Conservation (phyloP, 2,329 filamentous ascomycete genomes). For the Chaetomium strumarium region DNA sequence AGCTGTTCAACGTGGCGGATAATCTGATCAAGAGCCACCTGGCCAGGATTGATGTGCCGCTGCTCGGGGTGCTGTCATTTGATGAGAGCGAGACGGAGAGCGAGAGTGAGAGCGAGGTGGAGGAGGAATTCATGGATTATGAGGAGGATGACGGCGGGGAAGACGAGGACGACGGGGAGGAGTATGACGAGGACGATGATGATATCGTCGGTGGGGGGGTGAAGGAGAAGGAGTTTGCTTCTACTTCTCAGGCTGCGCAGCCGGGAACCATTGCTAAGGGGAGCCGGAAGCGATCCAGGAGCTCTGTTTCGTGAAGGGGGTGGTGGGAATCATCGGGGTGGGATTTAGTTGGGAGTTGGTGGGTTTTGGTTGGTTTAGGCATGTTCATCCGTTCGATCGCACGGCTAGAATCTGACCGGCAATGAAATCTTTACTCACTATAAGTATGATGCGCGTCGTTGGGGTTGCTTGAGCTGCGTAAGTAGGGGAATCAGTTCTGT, state of each 20-base stretch:
- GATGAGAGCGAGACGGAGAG: slow-evolving; percentile 38
- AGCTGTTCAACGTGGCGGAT: slow-evolving; percentile 40
- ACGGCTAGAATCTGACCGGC: no score
- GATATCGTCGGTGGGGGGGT: slow-evolving; percentile 3
- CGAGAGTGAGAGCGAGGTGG: slow-evolving; percentile 33
- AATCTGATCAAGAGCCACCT: slow-evolving; percentile 44
- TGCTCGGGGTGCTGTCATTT: slow-evolving; percentile 40
- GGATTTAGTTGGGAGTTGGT: neutral
- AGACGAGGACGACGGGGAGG: slow-evolving; percentile 19
- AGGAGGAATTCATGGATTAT: slow-evolving; percentile 25
- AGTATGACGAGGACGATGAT: slow-evolving; percentile 14
- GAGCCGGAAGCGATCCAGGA: slow-evolving; percentile 10
- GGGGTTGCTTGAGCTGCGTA: no score
- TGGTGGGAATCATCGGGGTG: neutral
- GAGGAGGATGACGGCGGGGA: slow-evolving; percentile 26
- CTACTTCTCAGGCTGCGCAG: slow-evolving; percentile 11
- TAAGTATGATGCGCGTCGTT: no score
- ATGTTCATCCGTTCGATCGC: no score
- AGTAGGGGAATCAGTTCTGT: no score
- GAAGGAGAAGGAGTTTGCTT: slow-evolving; percentile 7
- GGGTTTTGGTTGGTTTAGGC: no score
- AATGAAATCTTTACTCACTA: no score
- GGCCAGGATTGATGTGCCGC: slow-evolving; percentile 40
- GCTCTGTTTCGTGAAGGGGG: slow-evolving; percentile 11
- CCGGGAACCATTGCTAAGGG: slow-evolving; percentile 8